Evolutionary conservation across 805 yeast genomes (phyloP).

Genomic region (Yamadazyma scolyti): DNA sequence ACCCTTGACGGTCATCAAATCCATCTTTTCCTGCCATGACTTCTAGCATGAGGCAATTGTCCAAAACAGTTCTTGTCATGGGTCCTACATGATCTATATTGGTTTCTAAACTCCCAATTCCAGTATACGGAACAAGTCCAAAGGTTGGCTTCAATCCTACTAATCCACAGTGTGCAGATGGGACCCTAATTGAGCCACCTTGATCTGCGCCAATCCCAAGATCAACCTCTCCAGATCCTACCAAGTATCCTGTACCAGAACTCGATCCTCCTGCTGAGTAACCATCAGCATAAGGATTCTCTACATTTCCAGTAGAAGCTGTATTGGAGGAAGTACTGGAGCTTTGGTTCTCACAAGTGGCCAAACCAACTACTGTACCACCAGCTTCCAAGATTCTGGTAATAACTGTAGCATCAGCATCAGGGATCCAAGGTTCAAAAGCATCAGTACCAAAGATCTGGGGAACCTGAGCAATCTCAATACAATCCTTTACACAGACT

Average conservation of each 20-base stretch:
- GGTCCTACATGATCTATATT: conserved; percentile 15
- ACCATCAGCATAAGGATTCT: conserved; percentile 12
- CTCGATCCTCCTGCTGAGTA: conserved; percentile 45
- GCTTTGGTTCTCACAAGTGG: conserved; percentile 14
- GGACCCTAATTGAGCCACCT: conserved; percentile 50
- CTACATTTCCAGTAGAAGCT: conserved; percentile 14
- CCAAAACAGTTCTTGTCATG: conserved; percentile 13
- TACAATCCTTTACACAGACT: conserved; percentile 12
- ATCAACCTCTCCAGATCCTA: conserved; percentile 44
- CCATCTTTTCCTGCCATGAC: conserved; percentile 14
- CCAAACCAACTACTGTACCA: conserved; percentile 11
- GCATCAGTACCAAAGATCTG: conserved; percentile 15
- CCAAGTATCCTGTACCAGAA: conserved; percentile 51
- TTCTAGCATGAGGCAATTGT: conserved; percentile 10
- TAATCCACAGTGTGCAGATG: conserved; percentile 40
- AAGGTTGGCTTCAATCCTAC: conserved; percentile 43
- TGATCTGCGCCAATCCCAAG: conserved; percentile 55
- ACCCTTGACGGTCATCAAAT: conserved; percentile 13
- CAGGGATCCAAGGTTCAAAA: conserved; percentile 10
- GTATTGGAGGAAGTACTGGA: conserved; percentile 14
- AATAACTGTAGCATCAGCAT: conserved; percentile 13
- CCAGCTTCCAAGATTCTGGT: conserved; percentile 12
- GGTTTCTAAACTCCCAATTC: conserved; percentile 12
- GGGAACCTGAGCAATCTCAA: conserved; percentile 12
- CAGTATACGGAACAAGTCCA: conserved; percentile 14